Base-by-base conservation (phyloP, 2,329 filamentous ascomycete genomes). In the Aspergillus ustus region DNA sequence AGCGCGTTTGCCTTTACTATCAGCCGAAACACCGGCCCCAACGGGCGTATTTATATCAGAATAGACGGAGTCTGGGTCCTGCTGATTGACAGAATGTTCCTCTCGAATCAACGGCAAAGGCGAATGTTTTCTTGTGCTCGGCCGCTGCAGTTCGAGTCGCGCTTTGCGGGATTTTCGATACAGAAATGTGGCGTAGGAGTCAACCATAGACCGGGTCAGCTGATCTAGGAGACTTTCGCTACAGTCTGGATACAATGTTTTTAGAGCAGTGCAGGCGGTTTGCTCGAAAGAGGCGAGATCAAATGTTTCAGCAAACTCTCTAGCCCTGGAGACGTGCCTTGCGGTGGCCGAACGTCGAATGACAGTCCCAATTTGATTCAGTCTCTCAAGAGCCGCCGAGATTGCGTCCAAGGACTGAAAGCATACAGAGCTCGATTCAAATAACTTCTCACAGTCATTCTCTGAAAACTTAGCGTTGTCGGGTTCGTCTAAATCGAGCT, bases 341-440 rank as follows among this genome's bases (percentile, higher is more conserved):
- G 46, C 45, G 25, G 52, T 37, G n/a, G 56, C 31, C 7, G 56
- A 58, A 4, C 48, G 56, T 52, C 48, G 46, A 25, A 58, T 58
- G 17, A 48, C 56, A 9, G 37, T 58, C 44, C 56, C 56, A 20
- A 58, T 31, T 5, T 52, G 56, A 22, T 58, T 52, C 4, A 58
- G n/a, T 17, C 56, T 19, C 3, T 58, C 48, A 15, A 58, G 22
- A 15, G 56, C 46, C 15, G 19, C 56, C 3, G 56, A 58, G 8
- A 58, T 45, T 2, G 56, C 56, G 1, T 45, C 13, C 2, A 58
- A 25, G 8, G 48, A 29, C 19, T 58, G 56, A 25, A 25, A 25
- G 22, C 17, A 58, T 44, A 9, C 25, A 7, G 3, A 46, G 22
- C 22, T 25, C 22, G 22, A 25, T 25, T 25, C 22, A 25, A 4